Base-by-base conservation (phyloP, 805 yeast species). In the Cyberlindnera japonica region DNA sequence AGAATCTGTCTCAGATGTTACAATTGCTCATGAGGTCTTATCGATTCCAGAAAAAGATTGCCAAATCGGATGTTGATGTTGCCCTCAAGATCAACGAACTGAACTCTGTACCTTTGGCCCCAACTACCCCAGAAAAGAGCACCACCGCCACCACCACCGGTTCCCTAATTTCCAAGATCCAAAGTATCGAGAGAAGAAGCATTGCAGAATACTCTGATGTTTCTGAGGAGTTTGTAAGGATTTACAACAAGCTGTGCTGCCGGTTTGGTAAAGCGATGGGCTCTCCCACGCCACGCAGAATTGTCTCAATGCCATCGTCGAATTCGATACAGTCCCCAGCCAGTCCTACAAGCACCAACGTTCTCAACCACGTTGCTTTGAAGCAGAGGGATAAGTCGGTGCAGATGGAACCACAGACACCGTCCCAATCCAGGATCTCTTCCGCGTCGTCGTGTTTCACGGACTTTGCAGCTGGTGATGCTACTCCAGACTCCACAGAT, bases 1-100 rank as follows among this genome's bases (percentile, higher is more conserved):
- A 37, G 18, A 45, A 48, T 10, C 27, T 54, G 1, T 47, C 55
- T 3, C 37, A 48, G 20, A 38, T 54, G 45, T 32, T 54, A 3
- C 42, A 40, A 12, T 26, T 44, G 4, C 35, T 51, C 3, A 10
- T 40, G 18, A 42, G 35, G 9, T 50, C 53, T 6, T 51, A 44
- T 17, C 44, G 43, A 12, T 50, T 47, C 31, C 53, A 48, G 25
- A 44, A 41, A 41, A 36, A 30, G 32, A 26, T 32, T 24, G 33
- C 33, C 16, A 32, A 30, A 19, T 21, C 33, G 6, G 46, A 33
- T 27, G 35, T 22, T 21, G 26, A 32, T 21, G 19, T 13, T 9
- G 11, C 25, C 3, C n/a, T 33, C 18, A 40, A 21, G 7, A 14
- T 15, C 12, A 18, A 19, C 26, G 11, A 17, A 21, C 6, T 16